phyloP scores from a whole-genome alignment of 768 basidiomycete genomes.

The Lentinula sp. region DNA sequence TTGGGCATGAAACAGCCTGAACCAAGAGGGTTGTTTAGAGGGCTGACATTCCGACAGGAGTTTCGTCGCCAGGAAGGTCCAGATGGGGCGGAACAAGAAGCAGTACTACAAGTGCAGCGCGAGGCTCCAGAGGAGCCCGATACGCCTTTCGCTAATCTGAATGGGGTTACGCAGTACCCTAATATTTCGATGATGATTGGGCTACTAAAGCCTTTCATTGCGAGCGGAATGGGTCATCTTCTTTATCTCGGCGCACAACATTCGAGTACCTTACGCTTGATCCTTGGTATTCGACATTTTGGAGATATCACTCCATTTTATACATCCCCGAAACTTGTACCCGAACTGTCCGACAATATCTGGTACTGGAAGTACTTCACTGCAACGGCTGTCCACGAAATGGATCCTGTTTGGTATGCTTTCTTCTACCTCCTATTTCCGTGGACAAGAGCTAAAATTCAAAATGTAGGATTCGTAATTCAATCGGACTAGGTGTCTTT shows the following conservation, averaged over 20 bases:
- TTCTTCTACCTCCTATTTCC: not conserved
- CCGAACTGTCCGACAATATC: not conserved
- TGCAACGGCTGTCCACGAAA: not conserved
- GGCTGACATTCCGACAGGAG: not conserved
- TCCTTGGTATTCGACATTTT: not conserved
- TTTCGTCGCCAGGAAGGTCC: constrained; percentile 2
- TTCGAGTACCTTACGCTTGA: not conserved
- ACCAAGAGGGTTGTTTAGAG: not conserved
- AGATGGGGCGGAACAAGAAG: not conserved
- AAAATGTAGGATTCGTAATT: constrained; percentile 4
- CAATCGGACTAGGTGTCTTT: constrained; percentile 4
- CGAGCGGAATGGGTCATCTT: constrained; percentile 4
- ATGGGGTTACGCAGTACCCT: not conserved
- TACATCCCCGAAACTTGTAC: not conserved
- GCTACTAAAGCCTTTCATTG: constrained; percentile 4
- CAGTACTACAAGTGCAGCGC: not conserved
- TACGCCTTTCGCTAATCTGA: not conserved
- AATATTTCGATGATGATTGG: constrained; percentile 3
- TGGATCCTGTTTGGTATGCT: constrained; percentile 4
- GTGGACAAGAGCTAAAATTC: not conserved
- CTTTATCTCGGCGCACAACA: constrained; percentile 2
- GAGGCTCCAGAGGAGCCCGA: not conserved
- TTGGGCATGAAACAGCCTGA: constrained; percentile 1
- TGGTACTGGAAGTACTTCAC: constrained; percentile 7
- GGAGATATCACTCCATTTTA: not conserved